Evolutionary conservation across 768 basidiomycete species (phyloP).

Genomic region (Cystobasidium ongulense): DNA sequence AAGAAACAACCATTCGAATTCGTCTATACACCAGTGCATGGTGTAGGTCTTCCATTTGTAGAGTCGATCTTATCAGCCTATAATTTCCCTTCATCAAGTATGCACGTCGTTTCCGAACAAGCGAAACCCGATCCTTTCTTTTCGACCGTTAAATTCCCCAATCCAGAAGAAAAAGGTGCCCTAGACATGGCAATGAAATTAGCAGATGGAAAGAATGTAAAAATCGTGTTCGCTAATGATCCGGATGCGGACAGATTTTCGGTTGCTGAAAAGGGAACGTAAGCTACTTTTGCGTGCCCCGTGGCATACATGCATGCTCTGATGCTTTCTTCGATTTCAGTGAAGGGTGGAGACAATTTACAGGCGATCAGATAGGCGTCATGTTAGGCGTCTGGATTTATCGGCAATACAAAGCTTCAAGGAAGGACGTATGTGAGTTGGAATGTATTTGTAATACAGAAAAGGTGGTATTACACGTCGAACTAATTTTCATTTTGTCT

Average conservation of each 20-base stretch:
- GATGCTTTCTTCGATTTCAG: not conserved
- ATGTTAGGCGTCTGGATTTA: conserved; percentile 51
- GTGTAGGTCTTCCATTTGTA: conserved; percentile 66
- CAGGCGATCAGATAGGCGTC: conserved; percentile 73
- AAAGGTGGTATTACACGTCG: no score
- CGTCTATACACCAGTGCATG: conserved; percentile 85
- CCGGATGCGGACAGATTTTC: conserved; percentile 79
- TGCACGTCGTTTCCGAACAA: conserved; percentile 55
- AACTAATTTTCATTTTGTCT: no score
- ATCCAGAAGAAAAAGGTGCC: conserved; percentile 79
- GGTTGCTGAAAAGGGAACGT: conserved; percentile 61
- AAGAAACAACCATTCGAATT: conserved; percentile 51
- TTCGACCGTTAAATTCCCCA: conserved; percentile 74
- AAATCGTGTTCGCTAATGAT: conserved; percentile 76
- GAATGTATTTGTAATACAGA: no score
- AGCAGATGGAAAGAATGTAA: conserved; percentile 53
- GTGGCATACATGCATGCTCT: conserved; percentile 1
- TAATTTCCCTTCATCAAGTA: conserved; percentile 53
- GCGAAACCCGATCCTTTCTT: conserved; percentile 72
- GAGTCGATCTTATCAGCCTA: conserved; percentile 55
- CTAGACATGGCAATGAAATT: conserved; percentile 59
- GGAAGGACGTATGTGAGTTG: conserved; percentile 50
- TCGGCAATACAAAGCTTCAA: conserved; percentile 49
- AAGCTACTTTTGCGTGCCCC: conserved; percentile 36
- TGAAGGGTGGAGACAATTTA: conserved; percentile 63